Evolutionary conservation across 306 rosid genomes (phyloP), one percentile per base, ranked within the genome.

Genomic region (Cucurbita argyrosperma): DNA sequence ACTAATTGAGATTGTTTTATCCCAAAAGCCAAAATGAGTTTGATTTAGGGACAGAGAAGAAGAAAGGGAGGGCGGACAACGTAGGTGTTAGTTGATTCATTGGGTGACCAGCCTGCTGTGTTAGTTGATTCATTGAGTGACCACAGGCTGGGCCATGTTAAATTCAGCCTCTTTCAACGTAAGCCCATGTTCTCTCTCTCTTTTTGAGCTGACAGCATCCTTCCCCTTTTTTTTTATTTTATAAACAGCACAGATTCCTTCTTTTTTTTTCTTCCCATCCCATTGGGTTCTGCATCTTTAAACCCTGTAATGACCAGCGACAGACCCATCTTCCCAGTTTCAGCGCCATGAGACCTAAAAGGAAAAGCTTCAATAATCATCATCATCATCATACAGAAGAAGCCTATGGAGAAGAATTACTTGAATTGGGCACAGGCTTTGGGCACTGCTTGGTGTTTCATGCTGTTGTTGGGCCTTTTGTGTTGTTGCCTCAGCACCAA

Each of bases 401-500:
- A 26, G 49, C 55, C 7, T 26, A 84, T 79, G 88, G 82, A 50
- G 18, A 50, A 47, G 73, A 70, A 79, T 30, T 84, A 83, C 61
- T 56, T 80, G 78, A 87, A 80, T 15, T 90, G 87, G 96, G 86
- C 57, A 15, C 76, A 87, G 64, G 92, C 91, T 56, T 47, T 90
- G 67, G 98, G 87, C 21, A 60, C 83, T 0, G 98, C 85, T 38
- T 84, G 86, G 87, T 90, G 92, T 46, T 76, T 90, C 76, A 87
- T 92, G 84, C 46, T 88, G 77, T 57, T 92, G 76, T 71, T 88
- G 50, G 96, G 86, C 76, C 87, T 92, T 53, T 12, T 82, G 55
- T 88, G 96, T 74, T 88, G 91, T 71, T 92, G 98, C 64, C 95
- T 92, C 76, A 82, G 87, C 81, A 87, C 89, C 72, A 87, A 83